phyloP scores from a whole-genome alignment of 805 yeast species.

The Teunomyces cretensis region DNA sequence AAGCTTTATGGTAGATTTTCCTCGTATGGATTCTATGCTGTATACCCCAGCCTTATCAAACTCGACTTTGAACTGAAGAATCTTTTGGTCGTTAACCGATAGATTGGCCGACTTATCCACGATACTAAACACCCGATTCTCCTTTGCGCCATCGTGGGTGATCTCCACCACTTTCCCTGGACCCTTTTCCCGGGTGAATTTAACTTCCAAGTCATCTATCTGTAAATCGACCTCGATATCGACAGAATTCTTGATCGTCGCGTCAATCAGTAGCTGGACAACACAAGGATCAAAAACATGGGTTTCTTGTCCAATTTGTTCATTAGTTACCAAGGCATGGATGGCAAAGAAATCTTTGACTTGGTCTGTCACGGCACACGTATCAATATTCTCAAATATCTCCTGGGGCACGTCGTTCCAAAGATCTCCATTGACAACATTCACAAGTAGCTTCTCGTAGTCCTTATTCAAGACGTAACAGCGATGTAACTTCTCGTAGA shows the following conservation, averaged over 20 bases:
- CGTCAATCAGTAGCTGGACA: constrained; percentile 1
- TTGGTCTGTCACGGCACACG: background rate
- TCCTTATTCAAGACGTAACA: constrained; percentile 36
- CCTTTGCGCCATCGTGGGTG: background rate
- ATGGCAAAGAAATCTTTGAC: constrained; percentile 14
- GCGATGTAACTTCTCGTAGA: constrained; percentile 36
- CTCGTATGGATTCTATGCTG: background rate
- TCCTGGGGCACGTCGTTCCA: constrained; percentile 3
- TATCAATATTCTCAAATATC: background rate
- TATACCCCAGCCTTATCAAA: constrained; percentile 1
- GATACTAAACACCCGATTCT: background rate
- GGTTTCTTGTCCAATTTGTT: background rate
- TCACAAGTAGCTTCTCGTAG: constrained; percentile 10
- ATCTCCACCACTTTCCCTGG: background rate
- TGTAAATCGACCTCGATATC: background rate
- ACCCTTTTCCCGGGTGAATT: background rate
- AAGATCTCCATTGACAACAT: constrained; percentile 4
- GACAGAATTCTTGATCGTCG: background rate
- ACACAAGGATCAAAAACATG: constrained; percentile 8
- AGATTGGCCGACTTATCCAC: background rate
- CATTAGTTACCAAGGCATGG: constrained; percentile 13
- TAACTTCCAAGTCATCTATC: background rate
- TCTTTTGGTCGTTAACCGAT: background rate
- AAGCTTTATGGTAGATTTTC: background rate
- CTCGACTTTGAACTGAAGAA: background rate